Percentiles rank a stretch among this genome's conserved stretches.
phyloP scores from a whole-genome alignment of 2,329 filamentous ascomycete species.

The Colletotrichum sp. region DNA sequence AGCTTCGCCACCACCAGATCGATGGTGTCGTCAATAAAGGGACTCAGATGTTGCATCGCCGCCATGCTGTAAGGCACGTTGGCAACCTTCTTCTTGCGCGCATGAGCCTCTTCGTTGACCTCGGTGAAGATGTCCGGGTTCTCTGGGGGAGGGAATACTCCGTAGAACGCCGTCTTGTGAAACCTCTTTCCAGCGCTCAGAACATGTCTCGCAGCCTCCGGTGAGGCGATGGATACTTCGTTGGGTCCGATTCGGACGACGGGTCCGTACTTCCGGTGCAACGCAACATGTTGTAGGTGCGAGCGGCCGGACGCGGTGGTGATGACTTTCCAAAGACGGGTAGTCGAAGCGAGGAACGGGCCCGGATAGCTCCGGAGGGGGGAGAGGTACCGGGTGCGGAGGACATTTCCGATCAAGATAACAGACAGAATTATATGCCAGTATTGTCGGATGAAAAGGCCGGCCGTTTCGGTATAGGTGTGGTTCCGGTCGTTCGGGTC shows the following conservation, averaged over 20 bases:
- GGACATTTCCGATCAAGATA: conserved; percentile 42
- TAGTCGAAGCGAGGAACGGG: conserved; percentile 65
- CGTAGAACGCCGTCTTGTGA: conserved; percentile 58
- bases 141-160: conserved; percentile 59
- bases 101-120: conserved; percentile 57
- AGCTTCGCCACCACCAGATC: conserved; percentile 49
- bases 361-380: conserved; percentile 76
- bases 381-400: conserved; percentile 52
- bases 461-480: not conserved
- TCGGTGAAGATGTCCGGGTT: conserved; percentile 66
- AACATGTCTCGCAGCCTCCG: conserved; percentile 34
- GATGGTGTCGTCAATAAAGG: conserved; percentile 57
- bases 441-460: conserved; percentile 26
- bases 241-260: conserved; percentile 36
- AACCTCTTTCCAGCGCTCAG: conserved; percentile 56
- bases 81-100: conserved; percentile 58
- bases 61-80: conserved; percentile 59
- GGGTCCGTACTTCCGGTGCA: conserved; percentile 38
- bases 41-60: conserved; percentile 55
- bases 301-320: conserved; percentile 43
- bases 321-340: conserved; percentile 46
- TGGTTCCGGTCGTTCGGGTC: not conserved
- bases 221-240: conserved; percentile 42
- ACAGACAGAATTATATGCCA: conserved; percentile 44
- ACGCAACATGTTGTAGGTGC: conserved; percentile 45